A percentile compares a stretch with the other conserved stretches of the same genome.
phyloP scores from a whole-genome alignment of 2,329 filamentous ascomycete genomes.

The Gnomoniopsis sp. region DNA sequence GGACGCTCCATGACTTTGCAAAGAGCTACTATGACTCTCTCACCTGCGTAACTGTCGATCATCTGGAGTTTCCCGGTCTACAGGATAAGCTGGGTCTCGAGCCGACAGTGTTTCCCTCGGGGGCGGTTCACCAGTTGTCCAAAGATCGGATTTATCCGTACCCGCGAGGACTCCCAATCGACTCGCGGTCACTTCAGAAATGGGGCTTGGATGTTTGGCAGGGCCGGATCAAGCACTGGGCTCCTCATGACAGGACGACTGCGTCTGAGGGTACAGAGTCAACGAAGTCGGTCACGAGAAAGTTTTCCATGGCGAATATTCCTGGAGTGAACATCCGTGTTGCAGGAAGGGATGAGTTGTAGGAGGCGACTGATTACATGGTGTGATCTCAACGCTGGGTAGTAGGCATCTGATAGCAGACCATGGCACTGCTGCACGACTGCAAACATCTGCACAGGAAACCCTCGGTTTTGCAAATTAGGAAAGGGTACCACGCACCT shows the following conservation, averaged over 20 bases:
- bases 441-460: too few relatives aligned
- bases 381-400: too few relatives aligned
- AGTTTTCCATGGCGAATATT: slow-evolving; percentile 18
- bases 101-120: slow-evolving; percentile 25
- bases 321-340: slow-evolving; percentile 23
- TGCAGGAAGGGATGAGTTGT: slow-evolving; percentile 21
- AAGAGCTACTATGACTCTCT: slow-evolving; percentile 31
- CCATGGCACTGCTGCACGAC: too few relatives aligned
- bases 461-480: too few relatives aligned
- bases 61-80: slow-evolving; percentile 33
- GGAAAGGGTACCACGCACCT: too few relatives aligned
- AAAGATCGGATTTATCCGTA: slow-evolving; percentile 33
- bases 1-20: slow-evolving; percentile 29
- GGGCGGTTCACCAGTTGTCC: slow-evolving; percentile 34
- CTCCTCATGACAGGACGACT: slow-evolving; percentile 25
- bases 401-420: too few relatives aligned
- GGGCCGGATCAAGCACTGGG: slow-evolving; percentile 33
- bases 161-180: slow-evolving; percentile 26
- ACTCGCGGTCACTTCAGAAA: slow-evolving; percentile 28
- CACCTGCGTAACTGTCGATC: slow-evolving; percentile 33
- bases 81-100: slow-evolving; percentile 30
- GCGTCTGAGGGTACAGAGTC: slow-evolving; percentile 23
- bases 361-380: slow-evolving; percentile 2
- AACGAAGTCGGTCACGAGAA: slow-evolving; percentile 23
- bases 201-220: slow-evolving; percentile 37